Evolutionary conservation across 192 early-diverging fungal genomes (phyloP).

Genomic region (Coemansia guatemalensis): DNA sequence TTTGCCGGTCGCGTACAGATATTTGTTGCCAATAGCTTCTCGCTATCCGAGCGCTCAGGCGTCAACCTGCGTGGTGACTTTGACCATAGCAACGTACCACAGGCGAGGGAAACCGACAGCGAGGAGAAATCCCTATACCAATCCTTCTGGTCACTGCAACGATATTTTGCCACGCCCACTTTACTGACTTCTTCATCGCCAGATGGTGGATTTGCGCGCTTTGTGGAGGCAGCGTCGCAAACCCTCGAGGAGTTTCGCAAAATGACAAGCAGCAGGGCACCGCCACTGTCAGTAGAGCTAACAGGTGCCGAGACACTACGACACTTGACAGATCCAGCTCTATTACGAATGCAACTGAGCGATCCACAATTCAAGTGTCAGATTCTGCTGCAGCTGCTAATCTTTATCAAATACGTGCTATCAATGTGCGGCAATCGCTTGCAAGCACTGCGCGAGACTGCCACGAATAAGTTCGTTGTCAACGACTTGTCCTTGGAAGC

Average conservation of each 20-base stretch:
- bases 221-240: conserved; percentile 19
- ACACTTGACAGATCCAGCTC: conserved; percentile 39
- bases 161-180: conserved; percentile 71
- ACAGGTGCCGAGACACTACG: conserved; percentile 24
- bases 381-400: conserved; percentile 83
- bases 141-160: conserved; percentile 79
- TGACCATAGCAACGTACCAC: conserved; percentile 67
- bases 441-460: conserved; percentile 48
- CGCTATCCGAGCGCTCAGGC: conserved; percentile 85
- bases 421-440: conserved; percentile 55
- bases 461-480: conserved; percentile 61
- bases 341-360: conserved; percentile 59
- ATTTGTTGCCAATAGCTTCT: conserved; percentile 80
- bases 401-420: conserved; percentile 77
- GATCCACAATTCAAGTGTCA: conserved; percentile 85
- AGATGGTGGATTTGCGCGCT: conserved; percentile 2
- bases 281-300: conserved; percentile 16
- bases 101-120: conserved; percentile 10
- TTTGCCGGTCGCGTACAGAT: conserved; percentile 87
- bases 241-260: conserved; percentile 47
- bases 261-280: conserved; percentile 7
- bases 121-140: conserved; percentile 55
- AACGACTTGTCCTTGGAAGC: conserved; percentile 42
- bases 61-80: conserved; percentile 91
- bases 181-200: conserved; percentile 34